A percentile compares a stretch with the other conserved stretches of the same genome.
Conservation (phyloP, 768 basidiomycete species). For the Kwoniella newhampshirensis region DNA sequence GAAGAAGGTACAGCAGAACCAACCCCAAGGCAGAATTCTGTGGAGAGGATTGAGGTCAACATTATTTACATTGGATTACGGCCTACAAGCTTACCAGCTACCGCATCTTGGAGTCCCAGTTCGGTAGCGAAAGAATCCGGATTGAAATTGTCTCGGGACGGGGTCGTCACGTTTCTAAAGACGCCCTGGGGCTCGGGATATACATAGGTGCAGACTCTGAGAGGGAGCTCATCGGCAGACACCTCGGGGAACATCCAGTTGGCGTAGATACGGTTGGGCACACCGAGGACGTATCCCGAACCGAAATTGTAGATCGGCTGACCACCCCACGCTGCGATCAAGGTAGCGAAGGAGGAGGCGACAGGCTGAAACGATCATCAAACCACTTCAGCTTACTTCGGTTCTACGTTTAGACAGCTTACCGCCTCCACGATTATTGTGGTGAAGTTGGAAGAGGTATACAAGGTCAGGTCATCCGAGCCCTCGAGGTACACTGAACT, state of each 20-base stretch:
- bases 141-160: background rate
- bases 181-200: constrained; percentile 5
- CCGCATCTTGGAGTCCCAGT: constrained; percentile 5
- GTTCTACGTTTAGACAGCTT: background rate
- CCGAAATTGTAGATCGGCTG: constrained; percentile 18
- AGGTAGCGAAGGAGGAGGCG: background rate
- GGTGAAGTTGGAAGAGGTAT: constrained; percentile 9
- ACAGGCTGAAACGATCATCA: no score
- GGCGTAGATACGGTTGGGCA: constrained; percentile 10
- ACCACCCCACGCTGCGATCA: constrained; percentile 15
- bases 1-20: constrained; percentile 6
- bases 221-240: constrained; percentile 1
- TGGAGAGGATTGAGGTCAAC: background rate
- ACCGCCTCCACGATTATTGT: constrained; percentile 14
- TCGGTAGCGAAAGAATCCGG: constrained; percentile 2
- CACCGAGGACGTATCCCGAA: constrained; percentile 13
- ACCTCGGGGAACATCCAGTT: constrained; percentile 7
- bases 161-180: background rate
- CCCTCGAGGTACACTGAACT: constrained; percentile 11
- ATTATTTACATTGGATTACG: no score
- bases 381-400: background rate
- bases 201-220: constrained; percentile 17
- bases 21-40: constrained; percentile 17
- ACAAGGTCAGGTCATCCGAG: constrained; percentile 4
- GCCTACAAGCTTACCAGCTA: constrained; percentile 17